phyloP scores from a whole-genome alignment of 2,329 filamentous ascomycete genomes.

The Coccinonectria pachysandricola region DNA sequence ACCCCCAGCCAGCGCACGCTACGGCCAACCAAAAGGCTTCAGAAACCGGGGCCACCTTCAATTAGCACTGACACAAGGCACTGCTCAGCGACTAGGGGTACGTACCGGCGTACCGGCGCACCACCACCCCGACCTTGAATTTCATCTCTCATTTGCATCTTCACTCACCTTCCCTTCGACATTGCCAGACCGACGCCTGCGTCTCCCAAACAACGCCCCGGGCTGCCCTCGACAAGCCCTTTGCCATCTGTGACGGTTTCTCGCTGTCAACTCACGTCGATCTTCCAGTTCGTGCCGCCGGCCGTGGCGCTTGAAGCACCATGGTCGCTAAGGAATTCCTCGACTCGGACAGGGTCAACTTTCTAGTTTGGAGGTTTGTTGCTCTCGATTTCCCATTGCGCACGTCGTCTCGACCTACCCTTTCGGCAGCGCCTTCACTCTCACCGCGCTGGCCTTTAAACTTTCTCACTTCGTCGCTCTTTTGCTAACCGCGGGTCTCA shows the following conservation, averaged over 20 bases:
- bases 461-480: constrained; percentile 7
- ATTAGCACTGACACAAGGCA: too few relatives aligned
- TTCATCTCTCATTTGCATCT: constrained; percentile 25
- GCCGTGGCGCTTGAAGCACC: constrained; percentile 22
- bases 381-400: constrained; percentile 18
- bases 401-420: constrained; percentile 9
- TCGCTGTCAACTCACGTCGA: constrained; percentile 7
- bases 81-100: constrained; percentile 13
- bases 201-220: constrained; percentile 10
- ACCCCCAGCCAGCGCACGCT: too few relatives aligned
- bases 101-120: constrained; percentile 18
- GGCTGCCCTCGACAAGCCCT: constrained; percentile 11
- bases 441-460: constrained; percentile 6
- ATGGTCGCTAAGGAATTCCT: constrained; percentile 51
- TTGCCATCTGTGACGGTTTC: constrained; percentile 6
- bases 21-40: too few relatives aligned
- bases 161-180: constrained; percentile 20
- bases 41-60: too few relatives aligned
- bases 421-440: constrained; percentile 1
- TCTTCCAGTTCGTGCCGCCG: constrained; percentile 21
- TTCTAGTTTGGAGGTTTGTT: constrained; percentile 60
- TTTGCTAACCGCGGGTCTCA: constrained; percentile 12
- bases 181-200: constrained; percentile 9
- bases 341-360: constrained; percentile 59
- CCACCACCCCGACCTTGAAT: constrained; percentile 21